Evolutionary conservation across 306 rosid genomes (phyloP), one percentile per base, ranked within the genome.

Genomic region (Sicyos edulis): DNA sequence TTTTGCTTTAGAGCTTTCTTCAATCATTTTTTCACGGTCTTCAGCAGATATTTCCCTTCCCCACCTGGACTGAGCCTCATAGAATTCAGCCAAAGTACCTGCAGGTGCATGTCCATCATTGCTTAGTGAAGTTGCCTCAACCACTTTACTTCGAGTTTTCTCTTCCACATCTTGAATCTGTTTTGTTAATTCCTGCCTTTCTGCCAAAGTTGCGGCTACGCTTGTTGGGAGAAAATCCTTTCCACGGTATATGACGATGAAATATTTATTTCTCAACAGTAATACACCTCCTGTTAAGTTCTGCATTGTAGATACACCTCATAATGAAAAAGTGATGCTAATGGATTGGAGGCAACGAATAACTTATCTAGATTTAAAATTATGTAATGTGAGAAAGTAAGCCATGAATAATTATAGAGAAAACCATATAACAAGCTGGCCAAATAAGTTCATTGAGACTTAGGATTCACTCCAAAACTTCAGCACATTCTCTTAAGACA

Each of bases 171-270:
- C 97, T 84, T 83, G 97, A 63, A 91, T 83, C 60, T 81, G 86
- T 76, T 89, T 93, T 2, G 88, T 74, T 75, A 88, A 70, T 72
- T 88, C 88, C 82, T 79, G 87, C 82, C 99, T 91, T 86, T 89
- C 91, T 54, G 90, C 83, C 80, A 95, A 79, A 79, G 81, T 85
- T 74, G 86, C 54, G 64, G 96, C 96, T 65, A 91, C 95, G 72
- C 82, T 81, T 69, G 95, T 83, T 80, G 99, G 96, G 70, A 95
- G 80, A 71, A 95, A 95, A 82, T 95, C 99, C 78, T 89, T 95
- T 50, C 97, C 97, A 8, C 97, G 96, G 82, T 83, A 95, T 53
- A 91, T 83, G 79, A 95, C 95, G 73, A 95, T 91, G 85, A 79
- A 85, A 80, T 82, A 95, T 77, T 95, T 91, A 81, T 87, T 95